These are phyloP conservation scores for Blastomyces parvus DNA, from an alignment of 2,329 filamentous ascomycete species.

Conservation along the genomic window DNA sequence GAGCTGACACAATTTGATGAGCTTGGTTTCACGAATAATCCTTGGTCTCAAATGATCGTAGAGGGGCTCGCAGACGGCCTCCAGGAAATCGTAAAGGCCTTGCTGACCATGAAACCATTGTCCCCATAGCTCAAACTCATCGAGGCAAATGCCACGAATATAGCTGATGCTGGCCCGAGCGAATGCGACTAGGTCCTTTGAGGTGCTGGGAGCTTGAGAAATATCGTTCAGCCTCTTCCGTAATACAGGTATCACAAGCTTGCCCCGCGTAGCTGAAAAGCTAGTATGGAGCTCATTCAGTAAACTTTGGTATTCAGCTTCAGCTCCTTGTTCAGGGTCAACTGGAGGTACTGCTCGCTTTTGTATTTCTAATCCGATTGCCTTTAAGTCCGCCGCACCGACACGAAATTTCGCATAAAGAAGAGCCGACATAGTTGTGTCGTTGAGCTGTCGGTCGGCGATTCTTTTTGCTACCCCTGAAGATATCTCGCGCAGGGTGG, in stretches of 20 bases:
- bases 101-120: constrained; percentile 57
- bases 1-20: constrained; percentile 57
- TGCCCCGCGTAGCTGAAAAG: constrained; percentile 50
- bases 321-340: constrained; percentile 48
- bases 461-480: constrained; percentile 54
- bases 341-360: constrained; percentile 53
- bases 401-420: constrained; percentile 63
- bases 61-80: constrained; percentile 57
- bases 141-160: constrained; percentile 54
- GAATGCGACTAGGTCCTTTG: constrained; percentile 55
- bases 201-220: constrained; percentile 50
- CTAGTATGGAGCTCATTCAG: constrained; percentile 57
- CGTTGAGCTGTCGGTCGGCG: constrained; percentile 58
- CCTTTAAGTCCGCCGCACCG: constrained; percentile 55
- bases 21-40: constrained; percentile 57
- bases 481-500: constrained; percentile 52
- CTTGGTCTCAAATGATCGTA: constrained; percentile 57
- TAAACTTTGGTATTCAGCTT: constrained; percentile 56
- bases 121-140: constrained; percentile 58
- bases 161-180: constrained; percentile 56
- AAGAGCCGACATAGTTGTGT: constrained; percentile 61
- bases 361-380: constrained; percentile 57
- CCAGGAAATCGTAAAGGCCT: constrained; percentile 56
- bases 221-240: constrained; percentile 50
- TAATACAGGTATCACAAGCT: constrained; percentile 52